Evolutionary conservation across 163 green algal species (phyloP), one percentile per base, ranked within the genome.

Genomic region (Smithsoniella earleae): DNA sequence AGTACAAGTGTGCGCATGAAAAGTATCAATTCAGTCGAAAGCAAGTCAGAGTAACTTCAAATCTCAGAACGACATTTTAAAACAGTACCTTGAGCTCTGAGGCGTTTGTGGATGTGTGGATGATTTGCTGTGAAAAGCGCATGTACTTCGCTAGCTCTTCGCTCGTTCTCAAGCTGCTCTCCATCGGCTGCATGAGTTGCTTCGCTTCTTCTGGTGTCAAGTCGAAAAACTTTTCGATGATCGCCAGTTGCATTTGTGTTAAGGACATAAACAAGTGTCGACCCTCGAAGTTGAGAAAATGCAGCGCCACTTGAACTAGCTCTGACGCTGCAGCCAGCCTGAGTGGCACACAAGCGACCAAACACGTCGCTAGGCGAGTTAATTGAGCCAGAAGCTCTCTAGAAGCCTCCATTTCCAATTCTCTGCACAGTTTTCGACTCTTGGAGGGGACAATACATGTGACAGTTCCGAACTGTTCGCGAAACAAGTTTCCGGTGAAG

Each of bases 181-280:
- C 83, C 46, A 90, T 75, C 66, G 88, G 76, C 75, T 84, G 84
- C 20, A 90, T 76, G 82, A 90, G 77, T 73, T 69, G 40, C 58
- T 69, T 69, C 1, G 58, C 58, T 0, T 45, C 1, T 5, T 69
- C 58, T 31, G 58, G 58, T 16, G n/a, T 43, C 6, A 38, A 36
- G 25, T 69, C 58, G 1, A 69, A 69, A 33, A 69, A 69, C 58
- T 69, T 69, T 31, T 69, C 58, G 25, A 69, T 34, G 30, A 43
- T 18, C 20, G 58, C n/a, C 58, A 69, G 27, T 31, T 69, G 58
- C 58, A 69, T 30, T 31, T 69, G 58, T n/a, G 58, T 25, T 31
- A 69, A 25, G 3, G 58, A 69, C 58, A 69, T 69, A 33, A 69
- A 69, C 5, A 69, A 33, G 25, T 69, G 58, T 18, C 58, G 20